Base-by-base conservation (phyloP, 1,284 basidiomycete genomes). In the Mycosarcoma mackinlayi region DNA sequence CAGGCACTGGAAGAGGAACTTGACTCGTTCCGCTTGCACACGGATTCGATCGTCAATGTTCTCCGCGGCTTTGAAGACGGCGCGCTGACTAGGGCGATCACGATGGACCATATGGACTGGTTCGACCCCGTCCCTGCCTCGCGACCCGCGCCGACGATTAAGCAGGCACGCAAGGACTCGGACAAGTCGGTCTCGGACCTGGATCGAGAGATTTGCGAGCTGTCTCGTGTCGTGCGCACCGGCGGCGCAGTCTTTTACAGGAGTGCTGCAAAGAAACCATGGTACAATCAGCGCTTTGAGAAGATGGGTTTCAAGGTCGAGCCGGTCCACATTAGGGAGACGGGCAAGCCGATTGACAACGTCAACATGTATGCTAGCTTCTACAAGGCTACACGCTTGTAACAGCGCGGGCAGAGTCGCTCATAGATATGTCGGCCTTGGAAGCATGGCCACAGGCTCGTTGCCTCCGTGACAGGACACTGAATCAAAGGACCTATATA, bases 61-160 rank as follows among this genome's bases (percentile, higher is more conserved):
- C 78, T 89, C 76, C 61, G 69, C 13, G 77, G 78, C 10, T 59
- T 78, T 42, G 69, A 78, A 48, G 79, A 81, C 57, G 65, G 52
- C 14, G 62, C 71, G 11, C 61, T 82, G 19, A 79, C 80, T 9
- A 70, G 72, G 5, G 80, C 80, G 23, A 87, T 92, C 56, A 86
- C 91, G 52, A 92, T 93, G 91, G 91, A 92, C 82, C 89, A 90
- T 61, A 86, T 91, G 67, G 90, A 91, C 76, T 91, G 86, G 90
- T 91, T 91, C 80, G 83, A 86, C 28, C 88, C 87, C 2, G 87
- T 87, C 19, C 85, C 87, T 4, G 79, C 84, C 1, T 62, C 69
- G 1, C 80, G 76, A 7, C 84, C 85, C 0, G 80, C 86, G n/a
- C 84, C 84, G 4, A 73, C 70, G 18, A 47, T 81, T 34, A 74